A percentile compares a stretch with the other conserved stretches of the same genome.
Conservation (phyloP, 2,329 filamentous ascomycete species). For the Graphium sp. region DNA sequence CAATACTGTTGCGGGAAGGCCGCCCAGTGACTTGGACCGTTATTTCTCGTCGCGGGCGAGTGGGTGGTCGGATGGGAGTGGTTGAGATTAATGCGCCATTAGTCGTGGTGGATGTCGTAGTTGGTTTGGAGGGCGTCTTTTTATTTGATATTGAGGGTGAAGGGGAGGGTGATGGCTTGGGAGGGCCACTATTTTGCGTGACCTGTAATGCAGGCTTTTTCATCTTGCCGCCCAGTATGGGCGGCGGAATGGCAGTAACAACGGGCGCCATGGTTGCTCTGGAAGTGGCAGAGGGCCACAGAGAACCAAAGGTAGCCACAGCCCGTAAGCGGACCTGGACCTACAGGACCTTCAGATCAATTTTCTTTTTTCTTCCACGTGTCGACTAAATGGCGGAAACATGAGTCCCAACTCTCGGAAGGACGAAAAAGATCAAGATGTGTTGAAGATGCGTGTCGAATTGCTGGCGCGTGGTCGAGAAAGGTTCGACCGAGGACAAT, state of each 20-base stretch:
- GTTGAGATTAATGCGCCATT: slow-evolving; percentile 22
- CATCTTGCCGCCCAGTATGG: slow-evolving; percentile 28
- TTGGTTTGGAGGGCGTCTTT: slow-evolving; percentile 25
- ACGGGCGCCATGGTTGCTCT: slow-evolving; percentile 43
- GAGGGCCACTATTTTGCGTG: slow-evolving; percentile 46
- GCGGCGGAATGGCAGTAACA: slow-evolving; percentile 26
- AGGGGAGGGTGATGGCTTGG: slow-evolving; percentile 44
- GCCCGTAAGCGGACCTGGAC: no score
- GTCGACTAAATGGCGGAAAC: no score
- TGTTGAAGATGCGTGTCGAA: no score
- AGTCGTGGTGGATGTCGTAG: slow-evolving; percentile 15
- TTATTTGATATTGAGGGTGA: slow-evolving; percentile 40
- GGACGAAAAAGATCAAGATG: no score
- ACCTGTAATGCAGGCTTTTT: slow-evolving; percentile 52
- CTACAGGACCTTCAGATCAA: no score
- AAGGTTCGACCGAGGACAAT: no score
- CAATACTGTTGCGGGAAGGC: slow-evolving; percentile 31
- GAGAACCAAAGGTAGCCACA: no score
- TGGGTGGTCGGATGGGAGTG: slow-evolving; percentile 29
- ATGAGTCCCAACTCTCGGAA: no score
- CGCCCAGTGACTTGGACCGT: slow-evolving; percentile 24
- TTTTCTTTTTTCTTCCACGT: no score
- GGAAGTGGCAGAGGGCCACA: no score
- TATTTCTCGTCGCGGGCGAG: slow-evolving; percentile 41
- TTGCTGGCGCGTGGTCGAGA: no score